Evolutionary conservation across 345 rosid genomes (phyloP), one percentile per base, ranked within the genome.

Genomic region (Salix koriyanagi): DNA sequence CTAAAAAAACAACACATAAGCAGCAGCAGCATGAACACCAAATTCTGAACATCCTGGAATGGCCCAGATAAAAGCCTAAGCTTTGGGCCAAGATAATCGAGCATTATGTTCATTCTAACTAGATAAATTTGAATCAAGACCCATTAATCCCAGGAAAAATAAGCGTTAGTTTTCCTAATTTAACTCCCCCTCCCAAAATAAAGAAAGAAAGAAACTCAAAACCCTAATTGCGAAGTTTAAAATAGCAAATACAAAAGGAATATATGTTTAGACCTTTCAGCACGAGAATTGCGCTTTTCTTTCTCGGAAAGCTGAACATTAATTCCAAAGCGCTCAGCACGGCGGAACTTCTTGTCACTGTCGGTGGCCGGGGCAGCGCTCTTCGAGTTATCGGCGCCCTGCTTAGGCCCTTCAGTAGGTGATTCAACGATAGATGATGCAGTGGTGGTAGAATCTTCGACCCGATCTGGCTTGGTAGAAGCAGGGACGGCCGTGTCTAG

Each of bases 281-380:
- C 97, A 14, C 99, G 95, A 74, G 94, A 89, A 87, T 85, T 88
- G 32, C 97, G 97, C 77, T 95, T 95, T 87, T 95, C 99, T 73
- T 88, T 79, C 84, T 95, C 99, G 0, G 97, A 91, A 21, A 91
- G 37, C 83, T 88, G 88, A 13, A 95, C 94, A 26, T 87, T 83
- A 69, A 91, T 79, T 5, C 97, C 99, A 67, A 95, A 95, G 70
- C 99, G 87, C 90, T 95, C 97, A 11, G 99, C 99, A 61, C 99
- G 91, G 26, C 90, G 94, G 56, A 90, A 89, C 91, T 93, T 93
- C 81, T 87, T 93, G 89, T 88, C 89, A 30, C 85, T 78, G 65
- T 87, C 86, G 76, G 88, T 77, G 25, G 79, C 90, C 10, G 85
- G 82, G 48, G 79, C 88, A 23, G 10, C 36, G 52, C 48, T 72